Conservation (phyloP, 768 basidiomycete genomes). For the Collybia sp. region DNA sequence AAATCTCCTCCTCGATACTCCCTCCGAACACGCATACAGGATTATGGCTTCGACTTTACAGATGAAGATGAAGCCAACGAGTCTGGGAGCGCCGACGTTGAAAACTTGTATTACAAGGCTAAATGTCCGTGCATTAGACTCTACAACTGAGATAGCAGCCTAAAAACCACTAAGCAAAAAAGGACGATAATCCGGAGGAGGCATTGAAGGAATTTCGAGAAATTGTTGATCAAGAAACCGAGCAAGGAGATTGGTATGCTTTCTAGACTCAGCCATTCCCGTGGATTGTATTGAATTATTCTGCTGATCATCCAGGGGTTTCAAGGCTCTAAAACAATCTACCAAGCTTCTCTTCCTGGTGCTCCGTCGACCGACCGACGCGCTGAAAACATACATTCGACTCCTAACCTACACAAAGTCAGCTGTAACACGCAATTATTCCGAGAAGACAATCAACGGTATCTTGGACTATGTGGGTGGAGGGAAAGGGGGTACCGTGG, state of each 20-base stretch:
- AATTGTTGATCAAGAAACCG: slow-evolving; percentile 89
- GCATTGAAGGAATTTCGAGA: slow-evolving; percentile 86
- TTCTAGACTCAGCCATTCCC: not conserved
- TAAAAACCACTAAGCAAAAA: slow-evolving; percentile 59
- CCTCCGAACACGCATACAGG: slow-evolving; percentile 37
- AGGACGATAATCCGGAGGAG: slow-evolving; percentile 90
- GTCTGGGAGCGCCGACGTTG: slow-evolving; percentile 80
- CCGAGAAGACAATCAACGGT: slow-evolving; percentile 98
- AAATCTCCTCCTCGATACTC: slow-evolving; percentile 3
- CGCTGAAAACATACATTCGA: slow-evolving; percentile 79
- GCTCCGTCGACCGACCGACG: slow-evolving; percentile 76
- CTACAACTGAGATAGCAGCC: slow-evolving; percentile 3
- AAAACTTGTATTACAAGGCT: slow-evolving; percentile 98
- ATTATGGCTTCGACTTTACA: slow-evolving; percentile 96
- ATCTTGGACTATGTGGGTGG: slow-evolving; percentile 98
- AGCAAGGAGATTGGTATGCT: slow-evolving; percentile 88
- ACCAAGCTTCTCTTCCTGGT: slow-evolving; percentile 89
- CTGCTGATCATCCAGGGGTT: slow-evolving; percentile 62
- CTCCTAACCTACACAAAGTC: slow-evolving; percentile 94
- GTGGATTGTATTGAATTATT: slow-evolving; percentile 1
- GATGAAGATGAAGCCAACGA: slow-evolving; percentile 84
- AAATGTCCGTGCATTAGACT: slow-evolving; percentile 61
- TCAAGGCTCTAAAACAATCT: slow-evolving; percentile 97
- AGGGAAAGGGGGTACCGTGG: slow-evolving; percentile 70
- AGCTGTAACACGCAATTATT: slow-evolving; percentile 91